Evolutionary conservation across 805 yeast species (phyloP).

Genomic region (Kurtzmaniella fragi): DNA sequence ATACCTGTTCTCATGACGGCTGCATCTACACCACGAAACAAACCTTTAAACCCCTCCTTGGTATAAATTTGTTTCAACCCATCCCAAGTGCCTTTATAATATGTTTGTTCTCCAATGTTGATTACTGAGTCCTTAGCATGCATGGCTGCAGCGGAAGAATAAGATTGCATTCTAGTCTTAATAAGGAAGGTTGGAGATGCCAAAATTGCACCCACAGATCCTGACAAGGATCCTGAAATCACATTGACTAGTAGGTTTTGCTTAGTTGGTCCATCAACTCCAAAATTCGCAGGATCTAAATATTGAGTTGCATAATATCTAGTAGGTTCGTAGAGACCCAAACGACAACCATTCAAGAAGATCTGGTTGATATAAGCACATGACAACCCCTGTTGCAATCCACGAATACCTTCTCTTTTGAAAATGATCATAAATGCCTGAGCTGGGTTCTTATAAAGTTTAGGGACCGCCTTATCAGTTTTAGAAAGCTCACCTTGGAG

Average conservation of each 20-base stretch:
- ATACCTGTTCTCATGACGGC: constrained; percentile 92
- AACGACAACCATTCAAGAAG: constrained; percentile 88
- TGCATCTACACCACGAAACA: constrained; percentile 90
- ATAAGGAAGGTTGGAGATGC: constrained; percentile 92
- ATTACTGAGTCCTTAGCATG: constrained; percentile 17
- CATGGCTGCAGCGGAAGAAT: constrained; percentile 46
- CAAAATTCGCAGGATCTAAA: constrained; percentile 46
- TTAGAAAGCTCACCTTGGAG: constrained; percentile 85
- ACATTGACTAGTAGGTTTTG: constrained; percentile 56
- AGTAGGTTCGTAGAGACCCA: constrained; percentile 90
- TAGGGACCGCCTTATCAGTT: constrained; percentile 42
- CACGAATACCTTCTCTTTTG: constrained; percentile 79
- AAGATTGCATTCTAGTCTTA: constrained; percentile 96
- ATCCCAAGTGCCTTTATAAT: constrained; percentile 62
- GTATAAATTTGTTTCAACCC: constrained; percentile 62
- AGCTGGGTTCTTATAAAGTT: constrained; percentile 69
- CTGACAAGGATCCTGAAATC: constrained; percentile 75
- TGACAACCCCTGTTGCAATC: constrained; percentile 82
- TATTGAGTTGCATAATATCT: constrained; percentile 54
- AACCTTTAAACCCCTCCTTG: constrained; percentile 71
- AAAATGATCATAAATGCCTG: constrained; percentile 76
- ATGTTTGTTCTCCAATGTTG: constrained; percentile 84
- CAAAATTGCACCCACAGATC: constrained; percentile 80
- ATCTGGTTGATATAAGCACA: constrained; percentile 90
- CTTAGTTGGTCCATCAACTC: constrained; percentile 32